Percentiles rank a stretch among this genome's conserved stretches.
Conservation (phyloP, 169 alveolate genomes). For the Eimeria sp. region DNA sequence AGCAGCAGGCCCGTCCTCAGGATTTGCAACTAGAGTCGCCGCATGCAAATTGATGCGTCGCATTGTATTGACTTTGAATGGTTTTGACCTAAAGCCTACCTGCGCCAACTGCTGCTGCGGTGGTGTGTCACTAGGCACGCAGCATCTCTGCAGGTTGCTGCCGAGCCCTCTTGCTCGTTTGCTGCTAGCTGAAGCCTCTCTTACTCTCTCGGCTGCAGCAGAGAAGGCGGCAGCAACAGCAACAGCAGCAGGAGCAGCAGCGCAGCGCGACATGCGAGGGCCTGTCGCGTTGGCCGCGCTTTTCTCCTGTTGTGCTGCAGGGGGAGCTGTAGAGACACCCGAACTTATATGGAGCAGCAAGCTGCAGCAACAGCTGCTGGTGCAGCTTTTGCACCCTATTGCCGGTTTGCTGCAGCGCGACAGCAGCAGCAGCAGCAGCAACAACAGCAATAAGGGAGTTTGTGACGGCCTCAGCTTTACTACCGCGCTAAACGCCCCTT, state of each 20-base stretch:
- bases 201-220: background rate
- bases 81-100: background rate
- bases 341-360: slow-evolving; percentile 23
- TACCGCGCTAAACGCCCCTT: background rate
- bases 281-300: slow-evolving; percentile 30
- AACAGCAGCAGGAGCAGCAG: background rate
- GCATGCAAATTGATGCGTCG: slow-evolving; percentile 49
- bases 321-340: slow-evolving; percentile 34
- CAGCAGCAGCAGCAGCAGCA: slow-evolving; percentile 63
- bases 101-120: slow-evolving; percentile 75
- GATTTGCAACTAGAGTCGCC: slow-evolving; percentile 14
- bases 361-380: slow-evolving; percentile 59
- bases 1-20: background rate
- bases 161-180: slow-evolving; percentile 26
- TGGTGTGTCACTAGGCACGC: slow-evolving; percentile 12
- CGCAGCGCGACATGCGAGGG: slow-evolving; percentile 4
- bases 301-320: slow-evolving; percentile 38
- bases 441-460: background rate
- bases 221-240: background rate
- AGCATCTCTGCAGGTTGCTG: slow-evolving; percentile 33
- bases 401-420: slow-evolving; percentile 57
- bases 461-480: slow-evolving; percentile 31
- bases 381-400: slow-evolving; percentile 34
- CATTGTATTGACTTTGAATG: background rate
- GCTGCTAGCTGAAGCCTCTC: background rate